Percentiles rank a stretch among this genome's conserved stretches.
Evolutionary conservation across 768 basidiomycete species (phyloP).

Genomic region (Boletus edulis): DNA sequence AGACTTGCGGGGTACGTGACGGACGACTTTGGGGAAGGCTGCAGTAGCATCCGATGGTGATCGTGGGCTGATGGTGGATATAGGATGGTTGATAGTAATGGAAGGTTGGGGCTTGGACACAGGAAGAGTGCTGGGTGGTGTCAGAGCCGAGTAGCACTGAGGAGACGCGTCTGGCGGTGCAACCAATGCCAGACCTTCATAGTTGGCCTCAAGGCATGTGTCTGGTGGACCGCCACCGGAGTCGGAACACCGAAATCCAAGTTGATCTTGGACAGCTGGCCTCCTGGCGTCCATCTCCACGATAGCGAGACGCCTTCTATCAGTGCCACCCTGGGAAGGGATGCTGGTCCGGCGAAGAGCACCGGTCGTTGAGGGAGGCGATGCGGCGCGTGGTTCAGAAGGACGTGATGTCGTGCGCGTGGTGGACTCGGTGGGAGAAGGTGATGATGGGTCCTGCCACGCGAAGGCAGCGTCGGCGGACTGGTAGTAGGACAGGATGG

Average conservation of each 20-base stretch:
- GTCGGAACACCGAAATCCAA: constrained; percentile 17
- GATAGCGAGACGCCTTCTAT: constrained; percentile 66
- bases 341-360: constrained; percentile 46
- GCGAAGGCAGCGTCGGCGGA: constrained; percentile 34
- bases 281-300: constrained; percentile 51
- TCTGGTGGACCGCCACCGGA: constrained; percentile 29
- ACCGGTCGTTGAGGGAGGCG: constrained; percentile 29
- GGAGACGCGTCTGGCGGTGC: constrained; percentile 70
- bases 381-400: constrained; percentile 15
- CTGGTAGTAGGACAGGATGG: constrained; percentile 54
- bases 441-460: background rate
- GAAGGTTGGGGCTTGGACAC: constrained; percentile 21
- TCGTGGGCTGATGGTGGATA: constrained; percentile 36
- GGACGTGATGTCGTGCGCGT: constrained; percentile 22
- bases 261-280: constrained; percentile 22
- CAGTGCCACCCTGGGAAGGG: constrained; percentile 58
- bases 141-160: constrained; percentile 48
- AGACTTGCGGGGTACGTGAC: constrained; percentile 42
- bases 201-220: constrained; percentile 37
- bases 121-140: constrained; percentile 52
- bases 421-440: constrained; percentile 49
- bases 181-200: constrained; percentile 57
- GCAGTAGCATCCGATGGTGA: constrained; percentile 47
- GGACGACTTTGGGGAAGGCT: constrained; percentile 27
- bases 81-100: constrained; percentile 8